Conservation (phyloP, 306 rosid species). For the Cucumis cinereus region DNA sequence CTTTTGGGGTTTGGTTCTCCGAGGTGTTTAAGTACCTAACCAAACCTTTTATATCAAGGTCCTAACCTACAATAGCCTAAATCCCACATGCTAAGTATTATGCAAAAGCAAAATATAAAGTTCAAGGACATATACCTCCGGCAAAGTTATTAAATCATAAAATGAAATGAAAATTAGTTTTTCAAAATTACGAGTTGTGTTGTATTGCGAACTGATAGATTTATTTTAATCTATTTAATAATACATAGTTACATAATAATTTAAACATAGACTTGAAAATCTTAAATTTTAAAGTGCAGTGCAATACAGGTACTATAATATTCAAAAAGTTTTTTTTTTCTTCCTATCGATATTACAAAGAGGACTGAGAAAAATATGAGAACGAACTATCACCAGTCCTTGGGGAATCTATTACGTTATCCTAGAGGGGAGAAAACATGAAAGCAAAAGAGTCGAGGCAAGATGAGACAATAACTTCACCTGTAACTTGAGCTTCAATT, state of each 20-base stretch:
- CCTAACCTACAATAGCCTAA: neutral
- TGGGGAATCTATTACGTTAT: neutral
- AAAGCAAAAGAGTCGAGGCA: neutral
- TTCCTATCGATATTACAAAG: neutral
- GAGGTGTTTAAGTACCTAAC: too few species aligned
- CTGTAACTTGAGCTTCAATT: slow-evolving; percentile 80
- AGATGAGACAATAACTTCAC: slow-evolving; percentile 21
- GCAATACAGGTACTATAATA: neutral
- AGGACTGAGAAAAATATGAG: neutral
- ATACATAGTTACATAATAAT: neutral
- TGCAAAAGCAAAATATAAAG: neutral
- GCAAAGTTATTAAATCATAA: neutral
- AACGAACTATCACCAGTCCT: neutral
- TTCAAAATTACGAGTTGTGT: neutral
- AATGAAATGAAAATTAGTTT: neutral
- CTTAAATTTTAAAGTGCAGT: neutral
- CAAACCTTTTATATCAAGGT: neutral
- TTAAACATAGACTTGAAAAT: neutral
- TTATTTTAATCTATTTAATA: neutral
- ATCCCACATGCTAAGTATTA: neutral
- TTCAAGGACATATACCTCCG: neutral
- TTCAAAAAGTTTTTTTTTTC: neutral
- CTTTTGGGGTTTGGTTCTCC: too few species aligned
- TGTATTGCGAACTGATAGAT: neutral
- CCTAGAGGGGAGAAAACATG: neutral